Conservation (phyloP, 257 asterid species). For the Vinca minor region DNA sequence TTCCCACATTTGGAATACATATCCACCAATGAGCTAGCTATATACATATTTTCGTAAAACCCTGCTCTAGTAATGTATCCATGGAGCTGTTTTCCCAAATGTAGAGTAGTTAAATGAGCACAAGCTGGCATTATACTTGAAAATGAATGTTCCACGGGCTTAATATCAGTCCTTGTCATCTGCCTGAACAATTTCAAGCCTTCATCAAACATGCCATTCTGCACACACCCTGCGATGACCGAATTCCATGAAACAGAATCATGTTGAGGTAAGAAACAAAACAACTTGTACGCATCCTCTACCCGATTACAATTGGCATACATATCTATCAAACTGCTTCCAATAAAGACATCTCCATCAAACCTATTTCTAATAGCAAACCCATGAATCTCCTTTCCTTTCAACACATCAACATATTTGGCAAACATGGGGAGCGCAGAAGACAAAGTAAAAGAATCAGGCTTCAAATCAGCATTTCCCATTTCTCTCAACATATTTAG, state of each 20-base stretch:
- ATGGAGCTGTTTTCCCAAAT: slow-evolving; percentile 84
- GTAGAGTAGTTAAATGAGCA: slow-evolving; percentile 58
- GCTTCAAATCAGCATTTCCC: slow-evolving; percentile 54
- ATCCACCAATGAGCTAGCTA: slow-evolving; percentile 78
- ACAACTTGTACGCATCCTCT: slow-evolving; percentile 60
- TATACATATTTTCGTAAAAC: slow-evolving; percentile 47
- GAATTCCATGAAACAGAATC: slow-evolving; percentile 83
- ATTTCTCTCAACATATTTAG: slow-evolving; percentile 50
- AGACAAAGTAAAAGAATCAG: slow-evolving; percentile 71
- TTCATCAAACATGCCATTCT: slow-evolving; percentile 64
- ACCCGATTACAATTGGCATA: slow-evolving; percentile 62
- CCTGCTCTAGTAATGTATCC: slow-evolving; percentile 52
- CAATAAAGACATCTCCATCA: slow-evolving; percentile 53
- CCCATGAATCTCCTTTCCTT: slow-evolving; percentile 88
- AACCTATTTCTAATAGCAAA: slow-evolving; percentile 55
- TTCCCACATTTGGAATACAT: slow-evolving; percentile 93
- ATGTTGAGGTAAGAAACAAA: slow-evolving; percentile 35
- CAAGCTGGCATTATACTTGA: slow-evolving; percentile 90
- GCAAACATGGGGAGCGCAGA: slow-evolving; percentile 63
- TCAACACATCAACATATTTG: slow-evolving; percentile 38
- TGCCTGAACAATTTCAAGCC: slow-evolving; percentile 63
- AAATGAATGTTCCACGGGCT: slow-evolving; percentile 67
- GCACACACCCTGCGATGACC: slow-evolving; percentile 68
- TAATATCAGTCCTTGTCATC: slow-evolving; percentile 49
- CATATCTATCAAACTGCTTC: slow-evolving; percentile 88